These are phyloP conservation scores for Amanita subjunquillea DNA, from an alignment of 768 basidiomycete genomes.

Conservation along the genomic window DNA sequence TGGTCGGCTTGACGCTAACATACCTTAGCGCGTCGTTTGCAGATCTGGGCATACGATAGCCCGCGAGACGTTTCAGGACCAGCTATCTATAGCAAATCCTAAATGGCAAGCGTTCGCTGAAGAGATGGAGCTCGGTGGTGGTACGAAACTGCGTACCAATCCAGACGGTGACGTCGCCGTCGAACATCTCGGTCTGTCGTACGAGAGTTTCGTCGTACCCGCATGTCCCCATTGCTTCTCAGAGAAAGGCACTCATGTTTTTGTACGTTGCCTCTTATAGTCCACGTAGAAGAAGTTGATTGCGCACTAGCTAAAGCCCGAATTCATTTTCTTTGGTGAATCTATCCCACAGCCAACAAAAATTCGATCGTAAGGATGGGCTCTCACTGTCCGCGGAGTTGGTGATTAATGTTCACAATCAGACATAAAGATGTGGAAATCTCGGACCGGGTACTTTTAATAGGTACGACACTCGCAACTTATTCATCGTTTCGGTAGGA, in stretches of 20 bases:
- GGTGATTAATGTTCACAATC: not conserved
- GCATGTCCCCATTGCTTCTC: slow-evolving; percentile 59
- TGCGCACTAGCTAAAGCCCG: slow-evolving; percentile 58
- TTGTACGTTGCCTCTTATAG: slow-evolving; percentile 30
- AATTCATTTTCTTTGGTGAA: slow-evolving; percentile 86
- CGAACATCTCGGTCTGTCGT: slow-evolving; percentile 57
- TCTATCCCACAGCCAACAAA: slow-evolving; percentile 60
- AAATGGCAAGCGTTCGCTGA: slow-evolving; percentile 65
- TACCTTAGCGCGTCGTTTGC: slow-evolving; percentile 63
- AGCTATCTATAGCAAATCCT: slow-evolving; percentile 66
- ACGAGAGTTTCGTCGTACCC: slow-evolving; percentile 71
- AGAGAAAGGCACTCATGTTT: slow-evolving; percentile 45
- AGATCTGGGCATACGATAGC: slow-evolving; percentile 58
- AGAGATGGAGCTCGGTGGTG: slow-evolving; percentile 46
- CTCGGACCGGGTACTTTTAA: slow-evolving; percentile 60
- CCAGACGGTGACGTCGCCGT: slow-evolving; percentile 91
- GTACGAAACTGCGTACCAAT: slow-evolving; percentile 64
- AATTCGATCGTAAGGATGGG: slow-evolving; percentile 54
- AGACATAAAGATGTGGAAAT: slow-evolving; percentile 51
- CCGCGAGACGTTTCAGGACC: slow-evolving; percentile 63
- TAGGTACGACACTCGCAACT: slow-evolving; percentile 90
- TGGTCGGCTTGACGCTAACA: not conserved
- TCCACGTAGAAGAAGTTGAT: not conserved
- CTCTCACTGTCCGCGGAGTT: not conserved
- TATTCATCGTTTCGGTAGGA: slow-evolving; percentile 81